Conservation (phyloP, 192 early-diverging fungal species). For the Backusella morwellensis region DNA sequence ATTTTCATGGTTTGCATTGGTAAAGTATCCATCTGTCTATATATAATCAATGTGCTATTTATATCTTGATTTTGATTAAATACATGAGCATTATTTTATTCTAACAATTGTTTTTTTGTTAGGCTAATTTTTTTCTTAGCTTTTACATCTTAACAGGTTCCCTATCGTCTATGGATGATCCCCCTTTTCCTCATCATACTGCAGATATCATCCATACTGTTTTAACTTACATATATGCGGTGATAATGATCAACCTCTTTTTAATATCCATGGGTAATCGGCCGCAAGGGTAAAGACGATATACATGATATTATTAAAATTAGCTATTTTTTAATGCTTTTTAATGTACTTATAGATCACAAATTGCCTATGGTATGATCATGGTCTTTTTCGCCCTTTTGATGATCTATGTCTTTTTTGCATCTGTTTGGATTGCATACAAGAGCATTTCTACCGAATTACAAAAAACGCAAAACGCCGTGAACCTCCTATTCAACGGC, state of each 20-base stretch:
- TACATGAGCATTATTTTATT: neutral
- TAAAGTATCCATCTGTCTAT: slow-evolving; percentile 20
- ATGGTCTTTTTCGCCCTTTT: slow-evolving; percentile 84
- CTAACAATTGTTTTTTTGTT: neutral
- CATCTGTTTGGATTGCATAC: slow-evolving; percentile 63
- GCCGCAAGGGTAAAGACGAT: slow-evolving; percentile 67
- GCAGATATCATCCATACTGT: slow-evolving; percentile 40
- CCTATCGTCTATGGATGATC: slow-evolving; percentile 19
- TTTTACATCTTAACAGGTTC: slow-evolving; percentile 51
- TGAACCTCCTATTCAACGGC: slow-evolving; percentile 36
- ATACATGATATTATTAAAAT: neutral
- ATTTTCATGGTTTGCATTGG: slow-evolving; percentile 91
- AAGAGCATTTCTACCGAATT: slow-evolving; percentile 58
- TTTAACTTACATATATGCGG: slow-evolving; percentile 42
- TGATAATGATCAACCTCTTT: slow-evolving; percentile 82
- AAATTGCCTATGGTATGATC: slow-evolving; percentile 67
- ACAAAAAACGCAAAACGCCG: neutral
- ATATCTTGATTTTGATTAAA: neutral
- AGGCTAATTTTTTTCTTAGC: slow-evolving; percentile 67
- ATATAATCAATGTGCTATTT: neutral
- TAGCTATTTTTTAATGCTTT: neutral
- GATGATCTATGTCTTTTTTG: slow-evolving; percentile 85
- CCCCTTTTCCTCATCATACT: slow-evolving; percentile 36
- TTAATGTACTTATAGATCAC: slow-evolving; percentile 22
- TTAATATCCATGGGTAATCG: slow-evolving; percentile 91